Conservation (phyloP, 2,329 filamentous ascomycete genomes). For the Aspergillus sp. region DNA sequence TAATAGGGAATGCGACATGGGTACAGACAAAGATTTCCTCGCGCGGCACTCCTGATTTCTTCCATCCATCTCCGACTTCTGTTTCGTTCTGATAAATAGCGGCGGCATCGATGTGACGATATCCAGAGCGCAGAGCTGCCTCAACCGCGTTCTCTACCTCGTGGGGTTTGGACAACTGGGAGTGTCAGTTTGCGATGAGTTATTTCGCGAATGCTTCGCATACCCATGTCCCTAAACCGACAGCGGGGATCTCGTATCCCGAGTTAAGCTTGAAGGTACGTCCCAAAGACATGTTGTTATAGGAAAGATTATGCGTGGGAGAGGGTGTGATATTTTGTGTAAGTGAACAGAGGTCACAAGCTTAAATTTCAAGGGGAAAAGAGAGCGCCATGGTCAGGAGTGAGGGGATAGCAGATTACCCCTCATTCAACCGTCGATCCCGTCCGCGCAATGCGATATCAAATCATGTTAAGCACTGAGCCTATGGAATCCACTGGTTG, state of each 20-base stretch:
- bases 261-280: conserved; percentile 46
- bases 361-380: background rate
- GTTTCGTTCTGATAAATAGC: conserved; percentile 40
- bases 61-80: conserved; percentile 36
- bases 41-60: conserved; percentile 35
- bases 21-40: conserved; percentile 36
- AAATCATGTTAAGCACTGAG: background rate
- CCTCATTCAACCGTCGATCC: background rate
- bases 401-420: conserved; percentile 2
- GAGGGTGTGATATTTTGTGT: too few relatives aligned
- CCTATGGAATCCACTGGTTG: background rate
- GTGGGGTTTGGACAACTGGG: conserved; percentile 38
- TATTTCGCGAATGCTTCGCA: background rate
- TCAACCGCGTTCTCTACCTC: conserved; percentile 54
- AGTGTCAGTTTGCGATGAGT: conserved; percentile 4
- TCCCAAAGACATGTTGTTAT: conserved; percentile 35
- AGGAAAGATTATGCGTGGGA: background rate
- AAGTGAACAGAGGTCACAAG: background rate
- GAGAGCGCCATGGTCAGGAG: background rate
- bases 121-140: conserved; percentile 44
- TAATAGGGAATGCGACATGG: conserved; percentile 17
- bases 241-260: conserved; percentile 44
- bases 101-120: conserved; percentile 50
- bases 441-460: background rate
- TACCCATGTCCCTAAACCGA: conserved; percentile 49